A percentile compares a stretch with the other conserved stretches of the same genome.
These are phyloP conservation scores for Penicillium sp. DNA, from an alignment of 2,329 filamentous ascomycete genomes.

Conservation along the genomic window DNA sequence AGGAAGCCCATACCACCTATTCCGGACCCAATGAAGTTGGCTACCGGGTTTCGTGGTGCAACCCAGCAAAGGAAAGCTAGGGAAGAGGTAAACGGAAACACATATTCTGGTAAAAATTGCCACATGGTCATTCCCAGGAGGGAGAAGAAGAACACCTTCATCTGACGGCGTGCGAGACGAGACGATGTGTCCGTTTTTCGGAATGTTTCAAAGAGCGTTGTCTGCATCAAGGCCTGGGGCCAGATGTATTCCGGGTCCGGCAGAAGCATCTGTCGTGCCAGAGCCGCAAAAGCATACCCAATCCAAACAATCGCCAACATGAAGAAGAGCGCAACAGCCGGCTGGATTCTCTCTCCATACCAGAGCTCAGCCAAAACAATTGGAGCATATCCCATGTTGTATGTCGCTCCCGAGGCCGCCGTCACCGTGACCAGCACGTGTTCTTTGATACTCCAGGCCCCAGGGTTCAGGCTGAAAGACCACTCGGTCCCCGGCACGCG, in stretches of 20 bases:
- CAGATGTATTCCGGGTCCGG: conserved; percentile 57
- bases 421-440: conserved; percentile 56
- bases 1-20: conserved; percentile 61
- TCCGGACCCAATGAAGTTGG: conserved; percentile 58
- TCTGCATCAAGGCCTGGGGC: conserved; percentile 53
- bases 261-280: conserved; percentile 54
- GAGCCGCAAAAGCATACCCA: conserved; percentile 56
- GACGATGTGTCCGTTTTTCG: conserved; percentile 49
- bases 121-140: conserved; percentile 53
- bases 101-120: conserved; percentile 60
- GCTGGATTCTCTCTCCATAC: conserved; percentile 51
- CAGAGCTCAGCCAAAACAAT: conserved; percentile 56
- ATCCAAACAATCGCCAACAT: conserved; percentile 58
- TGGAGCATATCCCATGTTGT: conserved; percentile 50
- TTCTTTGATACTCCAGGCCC: conserved; percentile 56
- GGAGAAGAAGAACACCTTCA: conserved; percentile 54
- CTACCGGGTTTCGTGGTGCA: conserved; percentile 53
- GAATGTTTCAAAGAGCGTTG: conserved; percentile 55
- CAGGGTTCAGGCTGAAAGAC: conserved; percentile 54
- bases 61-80: conserved; percentile 62
- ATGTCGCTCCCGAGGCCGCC: conserved; percentile 51
- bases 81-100: conserved; percentile 57
- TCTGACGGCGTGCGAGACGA: conserved; percentile 50
- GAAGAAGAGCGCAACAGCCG: conserved; percentile 55
- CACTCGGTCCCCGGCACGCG: conserved; percentile 47